Evolutionary conservation across 306 rosid genomes (phyloP).

Genomic region (Vigna hirtella): DNA sequence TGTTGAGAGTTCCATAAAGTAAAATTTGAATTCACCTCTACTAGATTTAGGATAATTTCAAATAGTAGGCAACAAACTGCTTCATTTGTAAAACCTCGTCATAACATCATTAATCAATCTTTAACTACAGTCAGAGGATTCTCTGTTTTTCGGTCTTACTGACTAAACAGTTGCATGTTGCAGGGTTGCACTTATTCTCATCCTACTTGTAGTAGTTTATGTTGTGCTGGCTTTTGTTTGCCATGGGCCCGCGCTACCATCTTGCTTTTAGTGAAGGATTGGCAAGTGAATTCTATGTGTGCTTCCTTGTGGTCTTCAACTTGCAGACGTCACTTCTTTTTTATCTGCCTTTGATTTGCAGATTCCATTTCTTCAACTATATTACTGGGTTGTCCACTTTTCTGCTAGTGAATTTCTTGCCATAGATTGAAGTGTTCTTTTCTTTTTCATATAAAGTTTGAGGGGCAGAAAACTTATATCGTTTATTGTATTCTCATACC

Average conservation of each 20-base stretch:
- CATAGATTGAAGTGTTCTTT: constrained; percentile 47
- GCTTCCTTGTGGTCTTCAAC: constrained; percentile 40
- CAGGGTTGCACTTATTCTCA: constrained; percentile 82
- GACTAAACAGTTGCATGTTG: constrained; percentile 51
- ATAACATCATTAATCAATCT: constrained; percentile 5
- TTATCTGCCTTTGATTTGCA: constrained; percentile 41
- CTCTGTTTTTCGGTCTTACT: constrained; percentile 37
- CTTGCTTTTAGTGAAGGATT: constrained; percentile 67
- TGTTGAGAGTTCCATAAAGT: constrained; percentile 18
- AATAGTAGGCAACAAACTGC: constrained; percentile 30
- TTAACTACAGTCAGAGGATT: constrained; percentile 23
- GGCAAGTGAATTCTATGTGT: constrained; percentile 41
- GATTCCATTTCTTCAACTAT: constrained; percentile 49
- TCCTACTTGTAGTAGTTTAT: constrained; percentile 76
- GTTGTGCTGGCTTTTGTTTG: constrained; percentile 89
- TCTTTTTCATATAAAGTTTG: constrained; percentile 41
- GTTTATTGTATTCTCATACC: constrained; percentile 10
- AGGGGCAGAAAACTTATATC: constrained; percentile 25
- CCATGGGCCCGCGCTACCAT: constrained; percentile 79
- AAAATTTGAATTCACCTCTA: constrained; percentile 26
- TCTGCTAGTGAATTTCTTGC: constrained; percentile 50
- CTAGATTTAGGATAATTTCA: constrained; percentile 21
- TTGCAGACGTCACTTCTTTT: constrained; percentile 48
- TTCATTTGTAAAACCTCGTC: neutral
- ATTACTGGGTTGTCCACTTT: constrained; percentile 47